These are phyloP conservation scores for Phytopythium vexans DNA, from an alignment of 352 stramenopile species.

Conservation along the genomic window DNA sequence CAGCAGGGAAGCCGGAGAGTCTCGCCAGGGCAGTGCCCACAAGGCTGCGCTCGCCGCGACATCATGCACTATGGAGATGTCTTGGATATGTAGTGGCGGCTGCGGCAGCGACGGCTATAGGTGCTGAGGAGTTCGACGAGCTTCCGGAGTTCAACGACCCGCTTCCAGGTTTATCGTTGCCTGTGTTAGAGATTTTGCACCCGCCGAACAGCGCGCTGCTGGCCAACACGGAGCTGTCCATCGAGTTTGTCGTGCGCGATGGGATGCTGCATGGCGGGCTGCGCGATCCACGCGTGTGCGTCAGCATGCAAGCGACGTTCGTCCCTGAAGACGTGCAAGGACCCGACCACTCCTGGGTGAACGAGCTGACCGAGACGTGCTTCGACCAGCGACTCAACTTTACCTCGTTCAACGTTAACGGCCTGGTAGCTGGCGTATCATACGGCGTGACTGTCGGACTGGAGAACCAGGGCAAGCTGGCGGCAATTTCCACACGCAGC, in stretches of 20 bases:
- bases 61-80: too few relatives aligned
- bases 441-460: constrained; percentile 60
- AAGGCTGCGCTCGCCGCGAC: too few relatives aligned
- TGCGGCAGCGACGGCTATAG: too few relatives aligned
- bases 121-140: background rate
- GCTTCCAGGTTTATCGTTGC: constrained; percentile 20
- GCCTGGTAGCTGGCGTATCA: constrained; percentile 46
- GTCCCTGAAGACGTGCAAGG: constrained; percentile 37
- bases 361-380: constrained; percentile 48
- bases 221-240: constrained; percentile 36
- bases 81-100: too few relatives aligned
- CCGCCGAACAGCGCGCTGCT: constrained; percentile 50
- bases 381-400: constrained; percentile 51
- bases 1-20: too few relatives aligned
- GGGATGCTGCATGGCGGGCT: constrained; percentile 25
- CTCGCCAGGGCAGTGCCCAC: too few relatives aligned
- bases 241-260: constrained; percentile 47
- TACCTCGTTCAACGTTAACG: constrained; percentile 50
- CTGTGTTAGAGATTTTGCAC: constrained; percentile 57
- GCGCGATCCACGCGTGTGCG: constrained; percentile 39
- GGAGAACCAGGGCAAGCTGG: constrained; percentile 37
- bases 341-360: constrained; percentile 10
- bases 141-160: constrained; percentile 23
- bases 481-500: constrained; percentile 58
- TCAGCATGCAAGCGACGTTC: constrained; percentile 49